Evolutionary conservation across 495 filamentous ascomycete species (phyloP), one percentile per base, ranked within the genome.

Genomic region (Daldinia decipiens): DNA sequence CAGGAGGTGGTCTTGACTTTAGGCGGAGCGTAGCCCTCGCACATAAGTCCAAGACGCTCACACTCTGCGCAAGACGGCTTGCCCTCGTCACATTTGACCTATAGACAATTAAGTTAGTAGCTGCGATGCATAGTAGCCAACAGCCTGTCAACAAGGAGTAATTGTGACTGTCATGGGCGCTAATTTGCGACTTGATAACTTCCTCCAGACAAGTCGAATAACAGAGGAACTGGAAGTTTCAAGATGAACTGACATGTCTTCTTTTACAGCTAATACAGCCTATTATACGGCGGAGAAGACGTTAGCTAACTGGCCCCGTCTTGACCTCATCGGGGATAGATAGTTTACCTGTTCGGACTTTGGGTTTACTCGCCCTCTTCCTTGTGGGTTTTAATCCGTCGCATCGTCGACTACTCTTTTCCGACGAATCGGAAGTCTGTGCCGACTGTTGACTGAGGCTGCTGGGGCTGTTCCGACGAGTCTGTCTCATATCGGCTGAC

Each of bases 41-140:
- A 76, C 56, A 70, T 55, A 17, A 76, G 67, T 36, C 71, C 64
- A 29, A 73, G 71, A 21, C 67, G 67, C 32, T 76, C 74, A 38
- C 74, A 76, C 55, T 73, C 70, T n/a, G 64, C 62, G 40, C 74
- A 76, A 17, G 67, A 69, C 1, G 70, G 65, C 50, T 74, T 76
- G 11, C 71, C 67, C 53, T 76, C 74, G 34, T 74, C 74, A 31
- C 74, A 76, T 73, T 76, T 76, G 2, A 76, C 67, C 63, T 76
- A 65, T 8, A 54, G 15, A 26, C 4, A 11, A 17, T 51, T 36
- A 24, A 13, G 70, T 76, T 26, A 73, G 67, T 38, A 32, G 65
- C 29, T 31, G 31, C 24, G 19, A 53, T 31, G 13, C 15, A 53
- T 17, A 5, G 40, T 47, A 53, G 11, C 50, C 5, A 31, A 9